A percentile compares a stretch with the other conserved stretches of the same genome.
Conservation (phyloP, 225 moss, liverwort and hornwort species). For the Bryum argenteum region DNA sequence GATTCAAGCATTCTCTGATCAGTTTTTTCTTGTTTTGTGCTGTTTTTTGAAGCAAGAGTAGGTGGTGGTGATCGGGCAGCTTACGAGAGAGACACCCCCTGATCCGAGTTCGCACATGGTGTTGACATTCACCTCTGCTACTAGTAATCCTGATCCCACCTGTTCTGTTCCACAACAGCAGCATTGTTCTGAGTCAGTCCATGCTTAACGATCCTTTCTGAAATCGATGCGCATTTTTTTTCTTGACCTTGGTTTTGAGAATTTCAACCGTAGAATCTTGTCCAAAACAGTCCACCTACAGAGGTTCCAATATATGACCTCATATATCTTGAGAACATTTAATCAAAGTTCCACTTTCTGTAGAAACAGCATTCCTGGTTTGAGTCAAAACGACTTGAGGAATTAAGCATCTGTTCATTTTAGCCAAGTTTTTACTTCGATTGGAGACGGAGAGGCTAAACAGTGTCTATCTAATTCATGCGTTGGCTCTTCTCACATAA, state of each 20-base stretch:
- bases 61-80: conserved; percentile 5
- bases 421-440: no score
- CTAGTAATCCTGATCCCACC: conserved; percentile 83
- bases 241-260: no score
- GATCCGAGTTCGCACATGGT: conserved; percentile 97
- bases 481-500: neutral
- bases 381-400: no score
- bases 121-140: conserved; percentile 96
- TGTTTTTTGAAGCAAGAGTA: no score
- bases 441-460: no score
- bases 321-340: neutral
- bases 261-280: no score
- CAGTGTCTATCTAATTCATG: neutral
- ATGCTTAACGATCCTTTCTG: no score
- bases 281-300: no score
- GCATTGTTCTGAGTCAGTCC: conserved; percentile 27
- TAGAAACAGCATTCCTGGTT: neutral
- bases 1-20: conserved; percentile 4
- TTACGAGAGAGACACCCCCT: conserved; percentile 93
- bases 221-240: no score
- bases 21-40: no score
- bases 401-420: no score
- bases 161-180: conserved; percentile 57
- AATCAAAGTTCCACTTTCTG: conserved; percentile 1
- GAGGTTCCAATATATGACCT: no score